Evolutionary conservation across 306 rosid genomes (phyloP).

Genomic region (Geum urbanum): DNA sequence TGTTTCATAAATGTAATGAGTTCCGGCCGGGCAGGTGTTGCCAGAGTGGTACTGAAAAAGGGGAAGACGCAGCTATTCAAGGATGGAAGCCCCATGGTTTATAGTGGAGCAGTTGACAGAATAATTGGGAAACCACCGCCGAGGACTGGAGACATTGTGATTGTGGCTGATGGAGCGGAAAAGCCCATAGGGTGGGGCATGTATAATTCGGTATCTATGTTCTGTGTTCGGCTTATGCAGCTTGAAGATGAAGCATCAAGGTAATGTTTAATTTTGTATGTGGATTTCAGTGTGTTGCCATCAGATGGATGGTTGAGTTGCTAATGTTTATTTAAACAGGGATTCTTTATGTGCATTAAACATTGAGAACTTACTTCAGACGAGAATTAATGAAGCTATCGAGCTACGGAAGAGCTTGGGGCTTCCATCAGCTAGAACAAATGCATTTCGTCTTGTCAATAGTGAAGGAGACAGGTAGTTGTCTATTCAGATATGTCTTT

Average conservation of each 20-base stretch:
- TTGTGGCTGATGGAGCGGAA: constrained; percentile 83
- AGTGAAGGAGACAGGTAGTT: constrained; percentile 90
- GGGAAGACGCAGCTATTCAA: constrained; percentile 93
- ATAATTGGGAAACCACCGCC: constrained; percentile 91
- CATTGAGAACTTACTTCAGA: constrained; percentile 71
- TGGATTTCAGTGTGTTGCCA: neutral
- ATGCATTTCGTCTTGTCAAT: constrained; percentile 76
- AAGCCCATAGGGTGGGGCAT: constrained; percentile 93
- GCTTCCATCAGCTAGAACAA: constrained; percentile 71
- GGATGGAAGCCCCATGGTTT: constrained; percentile 97
- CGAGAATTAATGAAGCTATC: constrained; percentile 60
- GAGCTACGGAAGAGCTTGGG: constrained; percentile 66
- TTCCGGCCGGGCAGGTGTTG: constrained; percentile 55
- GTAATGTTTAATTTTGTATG: constrained; percentile 24
- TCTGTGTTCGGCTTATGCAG: constrained; percentile 89
- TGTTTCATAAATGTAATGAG: constrained; percentile 12
- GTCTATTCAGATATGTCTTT: neutral
- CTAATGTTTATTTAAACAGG: constrained; percentile 35
- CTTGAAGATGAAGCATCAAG: constrained; percentile 75
- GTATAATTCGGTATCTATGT: constrained; percentile 91
- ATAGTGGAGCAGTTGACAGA: constrained; percentile 94
- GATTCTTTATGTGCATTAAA: constrained; percentile 55
- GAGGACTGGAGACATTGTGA: constrained; percentile 72
- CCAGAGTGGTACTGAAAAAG: constrained; percentile 82
- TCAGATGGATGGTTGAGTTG: constrained; percentile 14